Evolutionary conservation across 2,329 filamentous ascomycete genomes (phyloP).

Genomic region (Aspergillus costaricaensis): DNA sequence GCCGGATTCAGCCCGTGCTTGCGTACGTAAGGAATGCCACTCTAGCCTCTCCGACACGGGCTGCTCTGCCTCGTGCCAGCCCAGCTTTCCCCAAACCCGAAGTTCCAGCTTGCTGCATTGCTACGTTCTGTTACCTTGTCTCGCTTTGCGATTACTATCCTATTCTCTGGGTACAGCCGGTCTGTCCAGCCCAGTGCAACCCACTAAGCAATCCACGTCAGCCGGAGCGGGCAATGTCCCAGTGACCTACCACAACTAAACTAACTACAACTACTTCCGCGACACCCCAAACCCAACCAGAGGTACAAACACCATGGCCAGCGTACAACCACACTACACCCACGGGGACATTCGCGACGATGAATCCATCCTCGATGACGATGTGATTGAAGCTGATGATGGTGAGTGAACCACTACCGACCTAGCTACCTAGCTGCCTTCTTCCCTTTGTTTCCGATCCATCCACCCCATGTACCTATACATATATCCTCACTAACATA

Average conservation of each 20-base stretch:
- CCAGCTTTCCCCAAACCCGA: neutral
- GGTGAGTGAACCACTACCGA: constrained; percentile 56
- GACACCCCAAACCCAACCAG: neutral
- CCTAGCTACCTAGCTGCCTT: constrained; percentile 2
- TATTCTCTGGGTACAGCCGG: constrained; percentile 6
- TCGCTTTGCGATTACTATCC: neutral
- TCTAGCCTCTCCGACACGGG: constrained; percentile 39
- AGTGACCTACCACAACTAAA: constrained; percentile 11
- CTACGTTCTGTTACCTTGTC: neutral
- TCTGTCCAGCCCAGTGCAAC: neutral
- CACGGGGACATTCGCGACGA: constrained; percentile 64
- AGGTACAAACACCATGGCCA: constrained; percentile 34
- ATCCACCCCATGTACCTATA: neutral
- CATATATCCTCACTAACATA: neutral
- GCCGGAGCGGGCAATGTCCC: constrained; percentile 17
- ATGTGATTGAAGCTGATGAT: constrained; percentile 78
- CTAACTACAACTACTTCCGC: neutral
- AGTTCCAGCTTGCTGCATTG: neutral
- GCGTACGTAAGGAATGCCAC: constrained; percentile 41
- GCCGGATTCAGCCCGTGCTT: constrained; percentile 25
- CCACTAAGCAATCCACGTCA: neutral
- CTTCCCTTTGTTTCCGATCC: neutral
- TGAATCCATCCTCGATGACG: constrained; percentile 65
- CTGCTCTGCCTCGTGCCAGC: neutral
- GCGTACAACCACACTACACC: constrained; percentile 45